Base-by-base conservation (phyloP, 2,329 filamentous ascomycete genomes). In the Ceratocystis cubensis region DNA sequence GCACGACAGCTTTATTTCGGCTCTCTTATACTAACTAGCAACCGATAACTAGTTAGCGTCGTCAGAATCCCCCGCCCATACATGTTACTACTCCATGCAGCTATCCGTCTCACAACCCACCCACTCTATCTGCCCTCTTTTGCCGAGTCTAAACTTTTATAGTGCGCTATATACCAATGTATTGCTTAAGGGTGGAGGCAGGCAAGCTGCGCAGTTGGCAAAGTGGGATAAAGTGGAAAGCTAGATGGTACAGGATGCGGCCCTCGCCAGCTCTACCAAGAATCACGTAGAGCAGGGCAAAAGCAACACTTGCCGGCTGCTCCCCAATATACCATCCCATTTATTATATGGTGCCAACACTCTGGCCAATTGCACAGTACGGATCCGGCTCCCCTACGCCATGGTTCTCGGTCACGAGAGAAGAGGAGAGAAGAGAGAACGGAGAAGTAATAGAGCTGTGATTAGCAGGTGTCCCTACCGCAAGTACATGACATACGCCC, bases 111-210 rank as follows among this genome's bases (percentile, higher is more conserved):
- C 28, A n/a, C n/a, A 6, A 37, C 15, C 17, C 25, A 59, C 25
- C 2, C n/a, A 5, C 20, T 17, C 28, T 17, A 37, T 33, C n/a
- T n/a, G 56, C 28, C 33, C 33, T 59, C 13, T 59, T 59, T 59
- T 59, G 17, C 30, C 30, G 56, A 37, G 28, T 59, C 33, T 59
- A 59, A n/a, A 33, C 56, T n/a, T 7, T 41, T 37, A 59, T 37
- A 59, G 28, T 59, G 15, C 56, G 17, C 33, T 33, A 37, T 59
- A 59, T 59, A 33, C 7, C 56, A 59, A 59, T 59, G 33, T 59
- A 59, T 59, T 37, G 17, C 56, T n/a, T 37, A n/a, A 59, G 56
- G 25, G 56, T 37, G 56, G 15, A 33, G n/a, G 28, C 56, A 7
- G 3, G 10, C 10, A 41, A 41, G 25, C 7, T 59, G 13, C n/a